Base-by-base conservation (phyloP, 2,329 filamentous ascomycete species). In the Trichoderma citrinoviride region DNA sequence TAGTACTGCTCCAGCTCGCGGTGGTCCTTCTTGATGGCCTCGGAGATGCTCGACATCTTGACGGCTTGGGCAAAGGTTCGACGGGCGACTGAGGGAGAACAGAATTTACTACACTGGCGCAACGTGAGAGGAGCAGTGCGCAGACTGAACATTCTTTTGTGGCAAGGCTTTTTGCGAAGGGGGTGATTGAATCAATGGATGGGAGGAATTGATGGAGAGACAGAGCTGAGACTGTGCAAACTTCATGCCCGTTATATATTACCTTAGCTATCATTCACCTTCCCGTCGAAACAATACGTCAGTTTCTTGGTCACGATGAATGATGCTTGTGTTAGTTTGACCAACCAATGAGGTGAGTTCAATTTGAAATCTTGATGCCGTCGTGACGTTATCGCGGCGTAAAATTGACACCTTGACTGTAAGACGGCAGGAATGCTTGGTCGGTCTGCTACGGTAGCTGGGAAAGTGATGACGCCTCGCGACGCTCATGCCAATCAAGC, bases 1-100 rank as follows among this genome's bases (percentile, higher is more conserved):
- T 81, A 78, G 69, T 78, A 80, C 1, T 75, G 33, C 62, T 74
- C 67, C 3, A 76, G 52, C 62, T 75, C 74, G 5, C 71, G 70
- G 49, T 75, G 74, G 54, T 76, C 74, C 21, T 73, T 69, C 55
- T 66, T 67, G 7, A 76, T 69, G 27, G 70, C 72, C 2, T 69
- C 54, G 4, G 71, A 73, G 15, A 76, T 69, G 41, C 68, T 67
- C 43, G 66, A 52, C 70, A 71, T 80, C 37, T 23, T 41, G 17
- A 43, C 21, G n/a, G 53, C 37, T 2, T 56, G 53, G 6, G 7
- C 33, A 43, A 43, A 25, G 21, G 19, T 43, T 40, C 53, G 53
- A 41, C 15, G 40, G 37, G 17, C n/a, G 19, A 56, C 10, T 8
- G 41, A 29, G 2, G 53, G 53, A 27, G 53, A 56, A n/a, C n/a